These are phyloP conservation scores for Flaveria brownii DNA, from an alignment of 129 eudicot genomes.

Conservation along the genomic window DNA sequence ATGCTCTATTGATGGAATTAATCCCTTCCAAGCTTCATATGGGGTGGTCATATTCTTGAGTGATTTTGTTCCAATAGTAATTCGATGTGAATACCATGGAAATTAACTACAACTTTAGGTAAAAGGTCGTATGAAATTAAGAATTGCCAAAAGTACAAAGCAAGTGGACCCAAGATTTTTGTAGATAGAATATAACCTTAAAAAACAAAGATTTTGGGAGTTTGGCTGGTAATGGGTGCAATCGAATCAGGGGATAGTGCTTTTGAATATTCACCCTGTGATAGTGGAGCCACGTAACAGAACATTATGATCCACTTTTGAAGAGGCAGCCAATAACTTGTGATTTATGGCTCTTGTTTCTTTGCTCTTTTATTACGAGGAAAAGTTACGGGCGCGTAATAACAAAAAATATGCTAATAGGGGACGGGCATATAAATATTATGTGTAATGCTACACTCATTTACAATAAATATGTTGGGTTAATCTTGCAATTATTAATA, in stretches of 20 bases:
- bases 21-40: too few species aligned
- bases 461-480: neutral
- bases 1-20: too few species aligned
- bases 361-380: neutral
- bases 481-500: too few species aligned
- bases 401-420: neutral
- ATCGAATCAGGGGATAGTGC: neutral
- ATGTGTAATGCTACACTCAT: neutral
- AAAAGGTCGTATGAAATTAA: slow-evolving; percentile 19
- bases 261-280: slow-evolving; percentile 3
- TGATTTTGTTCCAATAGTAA: neutral
- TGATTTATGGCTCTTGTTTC: neutral
- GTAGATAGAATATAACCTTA: slow-evolving; percentile 35
- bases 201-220: neutral
- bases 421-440: neutral
- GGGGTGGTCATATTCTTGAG: too few species aligned
- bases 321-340: too few species aligned
- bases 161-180: slow-evolving; percentile 36
- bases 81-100: slow-evolving; percentile 26
- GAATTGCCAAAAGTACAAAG: slow-evolving; percentile 30
- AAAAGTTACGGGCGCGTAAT: neutral
- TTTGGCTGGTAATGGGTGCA: slow-evolving; percentile 1
- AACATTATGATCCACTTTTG: too few species aligned
- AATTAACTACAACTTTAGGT: neutral
- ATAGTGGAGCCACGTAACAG: slow-evolving; percentile 23